Conservation (phyloP, 306 rosid species). For the Vachellia pachyceras region DNA sequence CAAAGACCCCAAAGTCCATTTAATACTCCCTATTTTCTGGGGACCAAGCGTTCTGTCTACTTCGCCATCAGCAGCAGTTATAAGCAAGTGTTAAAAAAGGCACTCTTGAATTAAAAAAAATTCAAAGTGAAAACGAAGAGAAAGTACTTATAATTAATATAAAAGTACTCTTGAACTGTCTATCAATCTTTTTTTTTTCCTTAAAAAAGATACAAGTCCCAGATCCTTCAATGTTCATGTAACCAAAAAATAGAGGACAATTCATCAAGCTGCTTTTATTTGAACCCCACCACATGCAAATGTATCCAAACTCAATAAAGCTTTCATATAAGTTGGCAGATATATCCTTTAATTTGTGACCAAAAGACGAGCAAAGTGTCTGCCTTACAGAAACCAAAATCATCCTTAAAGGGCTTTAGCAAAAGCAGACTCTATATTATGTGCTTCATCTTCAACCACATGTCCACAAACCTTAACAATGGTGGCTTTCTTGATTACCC, state of each 20-base stretch:
- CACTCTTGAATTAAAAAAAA: neutral
- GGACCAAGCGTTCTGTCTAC: neutral
- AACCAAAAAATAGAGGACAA: neutral
- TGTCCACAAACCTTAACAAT: neutral
- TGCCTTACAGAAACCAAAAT: constrained; percentile 35
- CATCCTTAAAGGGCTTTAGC: neutral
- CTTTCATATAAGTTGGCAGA: constrained; percentile 18
- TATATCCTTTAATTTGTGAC: constrained; percentile 26
- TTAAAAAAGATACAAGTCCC: neutral
- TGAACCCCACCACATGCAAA: constrained; percentile 33
- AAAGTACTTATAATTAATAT: neutral
- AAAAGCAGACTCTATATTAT: constrained; percentile 2
- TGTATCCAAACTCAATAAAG: constrained; percentile 17
- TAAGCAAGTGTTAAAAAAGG: neutral
- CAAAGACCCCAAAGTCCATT: neutral
- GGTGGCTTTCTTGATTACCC: neutral
- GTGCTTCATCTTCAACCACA: constrained; percentile 21
- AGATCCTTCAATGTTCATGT: neutral
- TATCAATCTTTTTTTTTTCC: too few relatives aligned
- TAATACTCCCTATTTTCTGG: neutral
- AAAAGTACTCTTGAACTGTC: neutral
- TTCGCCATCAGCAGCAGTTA: neutral
- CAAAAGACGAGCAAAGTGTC: constrained; percentile 35
- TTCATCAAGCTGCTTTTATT: neutral
- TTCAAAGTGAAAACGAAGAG: neutral